These are phyloP conservation scores for Oxytropis ochrocephala DNA, from an alignment of 306 rosid species.

Conservation along the genomic window DNA sequence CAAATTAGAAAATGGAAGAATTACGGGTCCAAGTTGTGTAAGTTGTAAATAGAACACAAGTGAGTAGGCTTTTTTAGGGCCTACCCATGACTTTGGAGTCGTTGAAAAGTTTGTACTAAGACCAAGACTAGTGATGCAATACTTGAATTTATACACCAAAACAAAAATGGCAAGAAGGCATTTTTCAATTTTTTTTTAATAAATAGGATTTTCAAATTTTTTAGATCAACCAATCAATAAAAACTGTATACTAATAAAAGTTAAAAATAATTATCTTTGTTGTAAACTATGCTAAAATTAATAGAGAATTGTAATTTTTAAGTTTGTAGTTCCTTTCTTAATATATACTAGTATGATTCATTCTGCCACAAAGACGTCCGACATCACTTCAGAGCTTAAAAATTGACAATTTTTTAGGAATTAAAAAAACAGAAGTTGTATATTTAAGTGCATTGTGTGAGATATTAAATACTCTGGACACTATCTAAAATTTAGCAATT, in stretches of 20 bases:
- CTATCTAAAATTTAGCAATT: too few species aligned
- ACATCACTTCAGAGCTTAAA: too few species aligned
- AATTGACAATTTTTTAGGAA: too few species aligned
- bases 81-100: neutral
- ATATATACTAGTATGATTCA: too few species aligned
- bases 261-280: neutral
- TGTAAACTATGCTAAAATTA: neutral
- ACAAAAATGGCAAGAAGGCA: neutral
- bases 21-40: slow-evolving; percentile 39
- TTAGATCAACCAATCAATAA: neutral
- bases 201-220: neutral
- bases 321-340: neutral
- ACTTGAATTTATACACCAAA: neutral
- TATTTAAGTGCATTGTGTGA: too few species aligned
- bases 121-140: neutral
- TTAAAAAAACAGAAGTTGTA: too few species aligned
- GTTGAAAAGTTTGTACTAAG: neutral
- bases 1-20: neutral
- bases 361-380: too few species aligned
- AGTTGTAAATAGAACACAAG: neutral
- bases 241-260: neutral
- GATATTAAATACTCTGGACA: too few species aligned
- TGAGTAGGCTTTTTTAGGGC: neutral
- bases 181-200: neutral
- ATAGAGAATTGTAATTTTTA: neutral